phyloP scores from a whole-genome alignment of 2,329 filamentous ascomycete genomes.

The Alternaria alternata region DNA sequence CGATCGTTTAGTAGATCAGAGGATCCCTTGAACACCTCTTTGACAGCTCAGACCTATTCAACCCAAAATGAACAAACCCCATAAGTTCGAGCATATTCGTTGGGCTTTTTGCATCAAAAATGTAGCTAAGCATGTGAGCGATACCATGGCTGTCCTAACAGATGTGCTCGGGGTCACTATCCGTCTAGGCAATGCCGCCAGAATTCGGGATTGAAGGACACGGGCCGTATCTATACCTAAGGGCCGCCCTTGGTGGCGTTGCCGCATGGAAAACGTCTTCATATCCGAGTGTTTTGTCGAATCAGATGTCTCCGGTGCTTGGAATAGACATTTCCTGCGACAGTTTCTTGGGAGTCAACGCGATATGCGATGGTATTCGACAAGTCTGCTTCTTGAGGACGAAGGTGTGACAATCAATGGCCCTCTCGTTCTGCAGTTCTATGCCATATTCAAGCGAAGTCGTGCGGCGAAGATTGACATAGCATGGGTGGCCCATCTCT shows the following conservation, averaged over 20 bases:
- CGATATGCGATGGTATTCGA: neutral
- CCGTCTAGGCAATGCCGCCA: neutral
- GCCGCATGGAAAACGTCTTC: neutral
- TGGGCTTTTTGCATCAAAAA: neutral
- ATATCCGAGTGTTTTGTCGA: neutral
- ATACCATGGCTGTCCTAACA: neutral
- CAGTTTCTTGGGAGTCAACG: neutral
- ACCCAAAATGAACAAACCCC: neutral
- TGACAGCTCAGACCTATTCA: neutral
- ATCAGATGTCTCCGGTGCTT: neutral
- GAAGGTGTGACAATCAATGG: neutral
- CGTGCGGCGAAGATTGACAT: neutral
- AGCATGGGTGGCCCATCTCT: too few relatives aligned
- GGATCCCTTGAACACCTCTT: neutral
- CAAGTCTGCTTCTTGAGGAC: neutral
- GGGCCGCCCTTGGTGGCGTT: constrained; percentile 2
- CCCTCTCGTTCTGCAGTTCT: neutral
- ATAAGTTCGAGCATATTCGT: neutral
- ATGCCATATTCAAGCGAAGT: too few relatives aligned
- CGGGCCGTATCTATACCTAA: neutral
- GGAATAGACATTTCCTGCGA: neutral
- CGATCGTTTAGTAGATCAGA: neutral
- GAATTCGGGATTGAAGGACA: neutral
- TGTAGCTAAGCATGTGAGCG: neutral
- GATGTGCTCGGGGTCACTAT: neutral